phyloP scores from a whole-genome alignment of 306 rosid species.

The Potentilla sterilis region DNA sequence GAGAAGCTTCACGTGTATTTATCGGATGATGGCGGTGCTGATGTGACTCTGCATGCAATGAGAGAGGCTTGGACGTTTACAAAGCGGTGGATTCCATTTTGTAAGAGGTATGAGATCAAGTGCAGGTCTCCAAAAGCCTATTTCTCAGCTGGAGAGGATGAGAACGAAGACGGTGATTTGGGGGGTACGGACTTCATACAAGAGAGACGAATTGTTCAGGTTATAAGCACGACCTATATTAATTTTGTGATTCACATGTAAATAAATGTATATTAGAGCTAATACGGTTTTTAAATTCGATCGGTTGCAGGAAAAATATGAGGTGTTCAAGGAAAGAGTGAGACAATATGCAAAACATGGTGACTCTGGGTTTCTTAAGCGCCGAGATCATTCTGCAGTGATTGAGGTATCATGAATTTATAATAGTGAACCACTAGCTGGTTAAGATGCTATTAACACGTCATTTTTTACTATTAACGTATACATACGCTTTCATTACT shows the following conservation, averaged over 20 bases:
- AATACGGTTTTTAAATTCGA: background rate
- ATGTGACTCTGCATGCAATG: slow-evolving; percentile 44
- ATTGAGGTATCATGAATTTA: slow-evolving; percentile 40
- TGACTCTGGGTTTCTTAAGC: slow-evolving; percentile 16
- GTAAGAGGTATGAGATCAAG: slow-evolving; percentile 37
- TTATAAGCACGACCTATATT: background rate
- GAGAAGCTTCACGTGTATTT: slow-evolving; percentile 68
- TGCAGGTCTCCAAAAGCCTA: slow-evolving; percentile 61
- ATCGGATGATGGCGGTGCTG: slow-evolving; percentile 67
- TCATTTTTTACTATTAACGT: too few species aligned
- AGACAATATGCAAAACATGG: slow-evolving; percentile 15
- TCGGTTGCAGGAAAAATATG: slow-evolving; percentile 46
- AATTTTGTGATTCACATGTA: background rate
- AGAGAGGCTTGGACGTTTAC: slow-evolving; percentile 55
- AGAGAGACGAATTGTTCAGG: slow-evolving; percentile 41
- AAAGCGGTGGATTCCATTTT: slow-evolving; percentile 65
- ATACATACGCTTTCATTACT: too few species aligned
- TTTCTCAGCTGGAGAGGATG: slow-evolving; percentile 33
- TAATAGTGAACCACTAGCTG: too few species aligned
- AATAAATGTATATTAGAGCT: background rate
- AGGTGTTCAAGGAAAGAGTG: slow-evolving; percentile 36
- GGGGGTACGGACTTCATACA: slow-evolving; percentile 28
- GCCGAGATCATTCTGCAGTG: slow-evolving; percentile 43
- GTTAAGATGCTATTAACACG: too few species aligned
- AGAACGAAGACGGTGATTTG: slow-evolving; percentile 17